Base-by-base conservation (phyloP, 768 basidiomycete species). In the Auriscalpium orientale region DNA sequence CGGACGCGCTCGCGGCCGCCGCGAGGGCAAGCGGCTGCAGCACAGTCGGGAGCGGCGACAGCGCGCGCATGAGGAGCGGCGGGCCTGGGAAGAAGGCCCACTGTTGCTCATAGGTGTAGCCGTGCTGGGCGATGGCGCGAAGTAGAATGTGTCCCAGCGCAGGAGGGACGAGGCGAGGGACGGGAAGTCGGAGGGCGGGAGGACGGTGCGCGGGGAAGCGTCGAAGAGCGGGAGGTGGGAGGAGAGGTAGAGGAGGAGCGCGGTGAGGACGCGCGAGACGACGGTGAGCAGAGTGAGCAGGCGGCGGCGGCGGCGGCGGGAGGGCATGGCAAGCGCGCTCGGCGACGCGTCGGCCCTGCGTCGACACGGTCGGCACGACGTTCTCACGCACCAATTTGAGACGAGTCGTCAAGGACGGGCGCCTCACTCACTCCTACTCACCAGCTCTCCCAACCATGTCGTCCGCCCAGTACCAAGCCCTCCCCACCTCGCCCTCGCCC, bases 101-200 rank as follows among this genome's bases (percentile, higher is more conserved):
- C 60, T 90, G 77, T 63, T 95, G 80, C 66, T 98, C 95, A 66
- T 82, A 83, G 0, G 59, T 58, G 61, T 85, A 79, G 9, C 80
- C 79, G 11, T 78, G 57, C 28, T 74, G 64, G 0, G 91, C 89
- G 53, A 91, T 81, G 62, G 79, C 77, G 7, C 74, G 62, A 93
- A 98, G 70, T 97, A 87, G 61, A 98, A 79, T 2, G 76, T 76
- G 66, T 98, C 95, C 97, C 95, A 99, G 62, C 93, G 82, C 10
- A 93, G 72, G 3, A 83, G 66, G 1, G 75, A 57, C 4, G 59
- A 65, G 2, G 62, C 44, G 13, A 65, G 49, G 12, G 56, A 54
- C 4, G 49, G 53, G 16, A 44, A 43, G n/a, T 49, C 33, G 34
- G 53, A 22, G 9, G 51, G 37, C 1, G 47, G 5, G 38, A 62